Conservation (phyloP, 805 yeast species). For the Saturnispora quitensis region DNA sequence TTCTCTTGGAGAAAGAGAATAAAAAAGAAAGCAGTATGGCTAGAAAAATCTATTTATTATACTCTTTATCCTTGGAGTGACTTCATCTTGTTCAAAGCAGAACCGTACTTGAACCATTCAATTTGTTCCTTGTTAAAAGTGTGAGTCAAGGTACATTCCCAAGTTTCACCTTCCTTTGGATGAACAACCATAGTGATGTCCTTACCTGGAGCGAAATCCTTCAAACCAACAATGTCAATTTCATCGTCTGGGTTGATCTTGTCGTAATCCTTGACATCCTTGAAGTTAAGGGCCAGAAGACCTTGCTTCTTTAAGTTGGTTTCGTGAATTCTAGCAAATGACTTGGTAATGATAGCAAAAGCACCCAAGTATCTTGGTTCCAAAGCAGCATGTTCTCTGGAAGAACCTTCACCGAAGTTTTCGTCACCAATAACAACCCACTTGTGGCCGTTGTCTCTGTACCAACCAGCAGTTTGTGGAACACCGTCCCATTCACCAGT, state of each 20-base stretch:
- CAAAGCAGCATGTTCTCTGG: conserved; percentile 99
- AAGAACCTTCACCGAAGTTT: conserved; percentile 99
- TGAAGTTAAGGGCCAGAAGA: conserved; percentile 92
- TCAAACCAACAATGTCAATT: conserved; percentile 78
- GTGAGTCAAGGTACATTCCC: conserved; percentile 90
- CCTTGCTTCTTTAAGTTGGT: conserved; percentile 99
- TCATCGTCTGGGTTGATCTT: conserved; percentile 86
- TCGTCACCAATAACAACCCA: conserved; percentile 99
- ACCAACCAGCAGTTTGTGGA: conserved; percentile 92
- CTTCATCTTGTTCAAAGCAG: conserved; percentile 89
- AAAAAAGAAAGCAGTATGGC: neutral
- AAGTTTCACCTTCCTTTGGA: conserved; percentile 66
- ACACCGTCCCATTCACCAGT: conserved; percentile 91
- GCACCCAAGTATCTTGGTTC: conserved; percentile 99
- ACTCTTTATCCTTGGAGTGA: conserved; percentile 13
- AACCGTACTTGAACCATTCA: conserved; percentile 98
- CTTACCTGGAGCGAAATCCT: conserved; percentile 88
- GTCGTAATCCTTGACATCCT: conserved; percentile 84
- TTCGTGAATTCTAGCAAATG: conserved; percentile 98
- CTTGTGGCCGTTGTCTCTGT: conserved; percentile 84
- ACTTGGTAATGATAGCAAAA: conserved; percentile 93
- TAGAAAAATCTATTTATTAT: neutral
- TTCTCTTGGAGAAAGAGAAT: neutral
- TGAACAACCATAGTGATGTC: conserved; percentile 68
- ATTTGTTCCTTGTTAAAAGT: conserved; percentile 95